These are phyloP conservation scores for Starmerella asiatica DNA, from an alignment of 805 yeast species.

Conservation along the genomic window DNA sequence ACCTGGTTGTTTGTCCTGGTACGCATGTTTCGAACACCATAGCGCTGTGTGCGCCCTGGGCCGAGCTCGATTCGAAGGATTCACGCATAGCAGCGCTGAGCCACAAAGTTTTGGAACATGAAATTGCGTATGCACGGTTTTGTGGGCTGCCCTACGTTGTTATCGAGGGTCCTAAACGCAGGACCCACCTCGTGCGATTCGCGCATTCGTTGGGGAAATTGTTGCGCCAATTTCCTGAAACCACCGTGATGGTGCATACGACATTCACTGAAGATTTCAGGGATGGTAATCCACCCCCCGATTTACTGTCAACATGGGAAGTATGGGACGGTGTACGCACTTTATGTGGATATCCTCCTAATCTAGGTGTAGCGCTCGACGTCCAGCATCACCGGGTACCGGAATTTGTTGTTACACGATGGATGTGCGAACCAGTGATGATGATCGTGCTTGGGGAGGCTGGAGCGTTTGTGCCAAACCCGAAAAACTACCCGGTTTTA, in stretches of 20 bases:
- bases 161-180: constrained; percentile 51
- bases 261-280: constrained; percentile 32
- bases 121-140: constrained; percentile 44
- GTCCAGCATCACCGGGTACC: constrained; percentile 52
- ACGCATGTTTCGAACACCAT: constrained; percentile 33
- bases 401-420: constrained; percentile 38
- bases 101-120: constrained; percentile 43
- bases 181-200: constrained; percentile 38
- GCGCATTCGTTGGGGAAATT: constrained; percentile 33
- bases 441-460: constrained; percentile 43
- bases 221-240: constrained; percentile 21
- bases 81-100: constrained; percentile 39
- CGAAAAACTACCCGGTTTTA: constrained; percentile 51
- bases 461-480: constrained; percentile 41
- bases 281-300: constrained; percentile 30
- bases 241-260: constrained; percentile 23
- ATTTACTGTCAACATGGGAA: constrained; percentile 50
- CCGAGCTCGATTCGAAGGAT: constrained; percentile 49
- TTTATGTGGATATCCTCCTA: constrained; percentile 39
- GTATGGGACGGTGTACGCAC: constrained; percentile 56
- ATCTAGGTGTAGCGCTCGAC: constrained; percentile 59
- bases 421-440: constrained; percentile 57
- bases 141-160: constrained; percentile 45
- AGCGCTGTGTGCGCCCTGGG: constrained; percentile 54
- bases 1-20: constrained; percentile 34